Conservation (phyloP, 2,329 filamentous ascomycete species). For the Diaporthe aspalathi region DNA sequence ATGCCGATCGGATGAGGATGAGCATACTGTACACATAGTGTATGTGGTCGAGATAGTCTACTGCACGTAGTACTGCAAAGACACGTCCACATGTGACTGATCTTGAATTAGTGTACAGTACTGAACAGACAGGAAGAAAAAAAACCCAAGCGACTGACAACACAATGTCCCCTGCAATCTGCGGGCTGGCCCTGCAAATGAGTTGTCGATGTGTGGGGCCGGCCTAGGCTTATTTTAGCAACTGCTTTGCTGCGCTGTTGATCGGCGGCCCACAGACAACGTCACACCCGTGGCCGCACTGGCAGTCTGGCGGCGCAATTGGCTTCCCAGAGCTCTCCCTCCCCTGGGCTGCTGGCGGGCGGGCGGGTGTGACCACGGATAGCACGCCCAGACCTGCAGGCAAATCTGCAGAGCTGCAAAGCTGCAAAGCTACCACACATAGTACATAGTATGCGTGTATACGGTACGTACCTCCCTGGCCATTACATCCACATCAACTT, state of each 20-base stretch:
- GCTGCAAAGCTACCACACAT: background rate
- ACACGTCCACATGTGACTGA: conserved; percentile 14
- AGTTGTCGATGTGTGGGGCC: conserved; percentile 25
- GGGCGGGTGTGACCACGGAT: conserved; percentile 30
- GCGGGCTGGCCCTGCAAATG: conserved; percentile 26
- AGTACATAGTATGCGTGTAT: no score
- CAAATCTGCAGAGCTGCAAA: no score
- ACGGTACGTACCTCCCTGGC: background rate
- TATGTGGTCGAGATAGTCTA: no score
- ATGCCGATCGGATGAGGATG: conserved; percentile 8
- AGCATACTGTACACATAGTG: no score
- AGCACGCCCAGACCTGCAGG: conserved; percentile 2
- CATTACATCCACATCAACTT: background rate
- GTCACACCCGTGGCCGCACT: conserved; percentile 1
- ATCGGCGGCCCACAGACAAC: conserved; percentile 30
- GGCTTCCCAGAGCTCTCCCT: background rate
- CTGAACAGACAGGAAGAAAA: no score
- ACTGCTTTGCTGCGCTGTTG: conserved; percentile 3
- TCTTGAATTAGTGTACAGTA: no score
- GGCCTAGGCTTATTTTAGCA: conserved; percentile 29
- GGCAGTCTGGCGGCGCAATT: background rate
- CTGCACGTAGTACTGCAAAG: background rate
- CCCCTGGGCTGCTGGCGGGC: conserved; percentile 12
- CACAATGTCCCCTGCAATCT: conserved; percentile 20
- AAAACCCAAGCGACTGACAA: background rate